Base-by-base conservation (phyloP, 2,329 filamentous ascomycete species). In the Claviceps quebecensis region DNA sequence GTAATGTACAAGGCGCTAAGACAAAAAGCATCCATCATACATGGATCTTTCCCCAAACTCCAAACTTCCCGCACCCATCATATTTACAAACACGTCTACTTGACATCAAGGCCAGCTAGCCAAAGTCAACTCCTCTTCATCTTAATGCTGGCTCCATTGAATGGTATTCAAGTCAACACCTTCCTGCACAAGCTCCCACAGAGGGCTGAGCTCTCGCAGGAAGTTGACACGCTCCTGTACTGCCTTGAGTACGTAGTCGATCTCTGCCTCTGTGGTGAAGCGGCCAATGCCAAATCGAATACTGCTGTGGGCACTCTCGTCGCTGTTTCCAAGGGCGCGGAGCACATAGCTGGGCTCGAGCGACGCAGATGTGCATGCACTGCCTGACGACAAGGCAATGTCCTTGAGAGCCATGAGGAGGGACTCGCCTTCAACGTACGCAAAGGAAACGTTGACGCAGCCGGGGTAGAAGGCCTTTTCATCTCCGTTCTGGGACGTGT, bases 101-200 rank as follows among this genome's bases (percentile, higher is more conserved):
- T 23, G 23, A 34, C 13, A 48, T 40, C 36, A 4, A 6, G 39
- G 6, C 13, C 45, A 26, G 46, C 16, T 23, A 37, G 29, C 9
- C 44, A 13, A 13, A 9, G 17, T 9, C 8, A 43, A 16, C 9
- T 5, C 13, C 13, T 17, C 13, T 13, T 39, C 4, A 17, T 6
- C 54, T 78, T 74, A 97, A 69, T 98, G 93, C 73, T 96, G 90
- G 65, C 86, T 95, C 93, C 93, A 98, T 71, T 98, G 84, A 62
- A 98, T 98, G 44, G 88, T 95, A 69, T 94, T 87, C 59, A 98
- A 72, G 64, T 95, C 93, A 56, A 98, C 80, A 16, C 93, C 93
- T 67, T 98, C 93, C 71, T 98, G 93, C 13, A 98, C 93, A 57
- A 98, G 72, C 70, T 98, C 93, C 93, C 93, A 98, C 52, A 98